Evolutionary conservation across 2,329 filamentous ascomycete species (phyloP).

Genomic region (Fusarium robinianum): DNA sequence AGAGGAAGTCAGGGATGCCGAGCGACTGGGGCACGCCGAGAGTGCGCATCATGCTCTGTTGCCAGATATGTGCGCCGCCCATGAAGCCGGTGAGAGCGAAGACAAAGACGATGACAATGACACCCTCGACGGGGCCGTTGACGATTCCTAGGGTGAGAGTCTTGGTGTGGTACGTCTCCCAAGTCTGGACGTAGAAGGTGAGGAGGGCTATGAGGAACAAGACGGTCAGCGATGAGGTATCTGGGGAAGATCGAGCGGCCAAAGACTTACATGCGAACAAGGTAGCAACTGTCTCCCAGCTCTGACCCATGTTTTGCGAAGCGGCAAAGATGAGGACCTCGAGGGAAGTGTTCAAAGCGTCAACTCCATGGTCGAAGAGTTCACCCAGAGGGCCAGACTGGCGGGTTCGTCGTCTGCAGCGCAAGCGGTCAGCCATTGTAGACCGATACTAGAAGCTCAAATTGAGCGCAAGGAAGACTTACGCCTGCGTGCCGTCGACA

Average conservation of each 20-base stretch:
- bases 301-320: constrained; percentile 89
- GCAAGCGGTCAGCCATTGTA: constrained; percentile 13
- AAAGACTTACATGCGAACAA: constrained; percentile 75
- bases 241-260: background rate
- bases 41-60: constrained; percentile 75
- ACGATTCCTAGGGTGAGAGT: constrained; percentile 89
- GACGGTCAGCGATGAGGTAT: constrained; percentile 9
- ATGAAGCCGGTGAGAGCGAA: constrained; percentile 83
- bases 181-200: constrained; percentile 99
- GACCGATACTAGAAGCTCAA: background rate
- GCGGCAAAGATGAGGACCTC: constrained; percentile 91
- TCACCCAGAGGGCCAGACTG: constrained; percentile 95
- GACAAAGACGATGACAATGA: constrained; percentile 79
- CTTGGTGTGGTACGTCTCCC: constrained; percentile 99
- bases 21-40: constrained; percentile 68
- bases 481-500: constrained; percentile 93
- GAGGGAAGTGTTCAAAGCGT: constrained; percentile 94
- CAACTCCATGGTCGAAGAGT: constrained; percentile 96
- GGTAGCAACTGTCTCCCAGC: constrained; percentile 82
- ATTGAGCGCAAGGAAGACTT: constrained; percentile 45
- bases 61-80: constrained; percentile 92
- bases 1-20: constrained; percentile 71
- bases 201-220: constrained; percentile 64
- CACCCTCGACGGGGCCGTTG: constrained; percentile 93
- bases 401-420: constrained; percentile 73